Conservation (phyloP, 2,329 filamentous ascomycete species). For the Claviceps fusiformis region DNA sequence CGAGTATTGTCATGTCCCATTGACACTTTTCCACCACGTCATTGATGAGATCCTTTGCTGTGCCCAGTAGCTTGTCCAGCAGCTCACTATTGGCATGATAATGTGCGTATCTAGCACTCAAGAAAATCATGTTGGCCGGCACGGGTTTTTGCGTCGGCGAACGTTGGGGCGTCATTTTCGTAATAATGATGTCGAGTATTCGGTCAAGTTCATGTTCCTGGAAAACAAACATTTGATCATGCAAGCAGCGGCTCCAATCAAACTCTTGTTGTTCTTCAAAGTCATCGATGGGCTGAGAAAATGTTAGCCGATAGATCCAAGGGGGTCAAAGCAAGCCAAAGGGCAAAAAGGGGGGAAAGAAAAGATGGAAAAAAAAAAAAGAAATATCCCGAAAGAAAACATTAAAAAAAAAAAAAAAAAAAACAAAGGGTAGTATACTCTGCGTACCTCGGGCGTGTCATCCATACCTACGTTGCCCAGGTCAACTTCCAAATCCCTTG, state of each 20-base stretch:
- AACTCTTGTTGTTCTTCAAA: conserved; percentile 86
- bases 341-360: neutral
- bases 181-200: conserved; percentile 91
- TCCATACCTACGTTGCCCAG: conserved; percentile 91
- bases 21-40: conserved; percentile 89
- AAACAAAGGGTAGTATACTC: neutral
- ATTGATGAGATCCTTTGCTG: conserved; percentile 93
- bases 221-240: conserved; percentile 99
- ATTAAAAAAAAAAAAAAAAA: neutral
- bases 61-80: conserved; percentile 63
- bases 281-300: conserved; percentile 52
- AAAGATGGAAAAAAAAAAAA: neutral
- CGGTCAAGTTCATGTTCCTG: conserved; percentile 85
- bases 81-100: conserved; percentile 87
- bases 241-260: conserved; percentile 83
- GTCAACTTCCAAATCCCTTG: conserved; percentile 91
- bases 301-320: conserved; percentile 12
- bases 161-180: conserved; percentile 92
- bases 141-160: conserved; percentile 96
- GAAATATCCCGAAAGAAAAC: neutral
- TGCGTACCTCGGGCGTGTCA: conserved; percentile 74
- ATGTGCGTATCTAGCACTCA: conserved; percentile 89
- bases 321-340: neutral
- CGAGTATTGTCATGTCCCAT: conserved; percentile 99
- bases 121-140: conserved; percentile 90